phyloP scores from a whole-genome alignment of 2,329 filamentous ascomycete species.

The Diaporthe helianthi region DNA sequence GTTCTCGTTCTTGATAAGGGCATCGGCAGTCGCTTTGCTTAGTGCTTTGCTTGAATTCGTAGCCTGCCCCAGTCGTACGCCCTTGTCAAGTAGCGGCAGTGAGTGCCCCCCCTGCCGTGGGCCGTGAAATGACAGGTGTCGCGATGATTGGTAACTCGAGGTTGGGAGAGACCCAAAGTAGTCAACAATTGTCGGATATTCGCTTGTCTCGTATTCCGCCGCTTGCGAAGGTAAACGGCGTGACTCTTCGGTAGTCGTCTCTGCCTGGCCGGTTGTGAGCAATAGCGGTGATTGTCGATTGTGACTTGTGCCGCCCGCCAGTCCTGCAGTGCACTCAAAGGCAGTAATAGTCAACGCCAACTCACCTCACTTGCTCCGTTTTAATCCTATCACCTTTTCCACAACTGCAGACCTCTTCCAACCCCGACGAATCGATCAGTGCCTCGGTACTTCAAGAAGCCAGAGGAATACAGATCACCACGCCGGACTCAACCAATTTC shows the following conservation, averaged over 20 bases:
- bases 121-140: background rate
- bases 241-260: conserved; percentile 28
- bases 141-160: conserved; percentile 14
- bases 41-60: background rate
- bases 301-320: conserved; percentile 7
- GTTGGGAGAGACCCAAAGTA: background rate
- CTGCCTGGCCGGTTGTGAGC: conserved; percentile 7
- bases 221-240: conserved; percentile 3
- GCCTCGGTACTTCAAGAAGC: background rate
- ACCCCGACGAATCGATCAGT: background rate
- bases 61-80: background rate
- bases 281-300: background rate
- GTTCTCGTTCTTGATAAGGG: conserved; percentile 14
- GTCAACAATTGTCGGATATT: background rate
- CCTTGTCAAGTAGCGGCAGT: conserved; percentile 2
- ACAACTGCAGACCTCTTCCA: background rate
- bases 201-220: background rate
- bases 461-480: background rate
- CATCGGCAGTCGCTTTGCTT: conserved; percentile 18
- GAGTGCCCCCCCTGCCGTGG: conserved; percentile 8
- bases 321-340: conserved; percentile 12
- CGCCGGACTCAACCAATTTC: background rate
- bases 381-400: conserved; percentile 8
- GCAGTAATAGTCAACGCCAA: background rate
- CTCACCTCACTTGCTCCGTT: background rate